These are phyloP conservation scores for Boletus vermiculosoides DNA, from an alignment of 768 basidiomycete genomes.

Conservation along the genomic window DNA sequence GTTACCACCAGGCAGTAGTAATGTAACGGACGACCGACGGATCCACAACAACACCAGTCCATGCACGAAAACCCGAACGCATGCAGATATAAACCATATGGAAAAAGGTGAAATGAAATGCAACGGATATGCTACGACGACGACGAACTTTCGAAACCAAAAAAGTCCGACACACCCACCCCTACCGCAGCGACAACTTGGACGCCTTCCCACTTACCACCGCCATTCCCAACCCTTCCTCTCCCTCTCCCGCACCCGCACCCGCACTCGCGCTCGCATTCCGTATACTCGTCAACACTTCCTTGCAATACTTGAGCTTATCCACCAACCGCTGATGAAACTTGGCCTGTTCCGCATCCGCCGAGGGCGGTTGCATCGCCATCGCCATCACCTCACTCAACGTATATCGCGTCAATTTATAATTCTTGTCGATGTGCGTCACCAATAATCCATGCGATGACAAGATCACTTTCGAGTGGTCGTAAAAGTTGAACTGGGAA, in stretches of 20 bases:
- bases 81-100: too few species aligned
- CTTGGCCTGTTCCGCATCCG: slow-evolving; percentile 57
- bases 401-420: slow-evolving; percentile 70
- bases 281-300: slow-evolving; percentile 71
- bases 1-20: too few species aligned
- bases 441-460: slow-evolving; percentile 76
- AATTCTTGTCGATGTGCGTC: slow-evolving; percentile 90
- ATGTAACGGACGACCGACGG: too few species aligned
- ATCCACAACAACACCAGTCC: too few species aligned
- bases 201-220: slow-evolving; percentile 18
- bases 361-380: slow-evolving; percentile 39
- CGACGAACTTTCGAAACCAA: neutral
- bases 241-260: neutral
- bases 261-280: slow-evolving; percentile 45
- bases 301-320: slow-evolving; percentile 78
- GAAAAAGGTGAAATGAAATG: neutral
- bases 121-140: neutral
- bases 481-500: slow-evolving; percentile 93
- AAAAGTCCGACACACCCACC: neutral
- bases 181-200: slow-evolving; percentile 17
- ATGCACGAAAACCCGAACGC: too few species aligned
- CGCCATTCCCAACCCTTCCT: slow-evolving; percentile 24
- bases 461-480: slow-evolving; percentile 93
- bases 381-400: slow-evolving; percentile 68
- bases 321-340: slow-evolving; percentile 64